Evolutionary conservation across 768 basidiomycete genomes (phyloP), one percentile per base, ranked within the genome.

Genomic region (Amanita subjunquillea): DNA sequence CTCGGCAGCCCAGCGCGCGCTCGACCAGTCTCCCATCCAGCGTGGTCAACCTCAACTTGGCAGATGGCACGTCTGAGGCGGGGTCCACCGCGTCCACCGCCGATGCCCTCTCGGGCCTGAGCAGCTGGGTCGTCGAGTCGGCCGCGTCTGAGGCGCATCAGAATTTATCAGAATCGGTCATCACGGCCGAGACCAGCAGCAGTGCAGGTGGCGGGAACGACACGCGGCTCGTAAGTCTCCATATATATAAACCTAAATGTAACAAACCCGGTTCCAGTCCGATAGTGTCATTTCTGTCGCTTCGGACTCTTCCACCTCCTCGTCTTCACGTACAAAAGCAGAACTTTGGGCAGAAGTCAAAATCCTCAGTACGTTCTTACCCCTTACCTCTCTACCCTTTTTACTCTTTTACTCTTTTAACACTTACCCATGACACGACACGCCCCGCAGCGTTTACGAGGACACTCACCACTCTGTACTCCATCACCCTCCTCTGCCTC

Each of bases 321-420:
- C 61, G 13, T 67, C 69, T 23, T 72, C 67, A 34, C 68, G 77
- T 55, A 82, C 78, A n/a, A 92, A 85, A 63, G 79, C 77, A 1
- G 85, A 94, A 60, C 71, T 98, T 6, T 98, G 95, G 95, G 83
- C 83, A 53, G 91, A 96, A 67, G 78, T 96, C 36, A 97, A 96
- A 65, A 78, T 92, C 36, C 80, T 94, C 30, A 83, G 90, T 85
- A 61, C 44, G 78, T 22, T 3, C 3, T 30, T 17, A 17, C 17
- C 17, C 17, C 17, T 17, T 17, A 17, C 17, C 17, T 17, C 17
- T 17, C 17, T 17, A 17, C 17, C 17, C 17, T 17, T 17, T 17
- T 17, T 17, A 17, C 17, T 17, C 17, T 17, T 17, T 17, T 17
- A 17, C 17, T 17, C 17, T 17, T 17, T 25, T 25, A 25, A n/a